Conservation (phyloP, 1,284 basidiomycete genomes). For the Pseudozyma flocculosa region DNA sequence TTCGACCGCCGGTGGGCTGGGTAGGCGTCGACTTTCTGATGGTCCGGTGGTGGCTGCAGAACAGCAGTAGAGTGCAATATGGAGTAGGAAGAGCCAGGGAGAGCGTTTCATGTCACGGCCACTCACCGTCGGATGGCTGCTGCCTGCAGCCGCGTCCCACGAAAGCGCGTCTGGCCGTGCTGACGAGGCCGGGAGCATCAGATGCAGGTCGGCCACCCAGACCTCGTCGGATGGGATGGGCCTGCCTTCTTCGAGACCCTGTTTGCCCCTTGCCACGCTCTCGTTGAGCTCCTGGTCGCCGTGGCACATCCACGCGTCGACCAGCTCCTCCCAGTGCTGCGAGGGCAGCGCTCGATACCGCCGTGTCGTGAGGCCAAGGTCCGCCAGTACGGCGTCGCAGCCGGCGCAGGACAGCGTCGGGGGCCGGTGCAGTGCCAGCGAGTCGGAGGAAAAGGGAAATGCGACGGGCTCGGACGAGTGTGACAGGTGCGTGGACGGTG, state of each 20-base stretch:
- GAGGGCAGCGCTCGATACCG: conserved; percentile 82
- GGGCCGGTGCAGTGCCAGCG: background rate
- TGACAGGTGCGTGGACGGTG: background rate
- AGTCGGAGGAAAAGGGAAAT: background rate
- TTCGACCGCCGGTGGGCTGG: background rate
- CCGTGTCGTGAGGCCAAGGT: background rate
- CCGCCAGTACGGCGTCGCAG: no score
- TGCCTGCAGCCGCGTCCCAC: no score
- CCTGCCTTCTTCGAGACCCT: background rate
- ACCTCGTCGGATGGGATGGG: background rate
- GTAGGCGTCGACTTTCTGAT: background rate
- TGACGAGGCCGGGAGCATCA: background rate
- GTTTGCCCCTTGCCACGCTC: background rate
- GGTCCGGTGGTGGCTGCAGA: background rate
- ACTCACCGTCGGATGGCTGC: background rate
- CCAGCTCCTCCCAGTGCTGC: conserved; percentile 92
- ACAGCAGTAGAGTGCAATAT: no score
- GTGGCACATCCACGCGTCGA: conserved; percentile 98
- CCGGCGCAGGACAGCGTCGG: background rate
- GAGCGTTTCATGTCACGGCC: background rate
- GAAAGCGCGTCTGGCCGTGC: no score
- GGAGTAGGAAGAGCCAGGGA: no score
- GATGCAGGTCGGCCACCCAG: background rate
- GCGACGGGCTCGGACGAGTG: background rate
- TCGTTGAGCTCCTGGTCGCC: conserved; percentile 67